phyloP scores from a whole-genome alignment of 2,329 filamentous ascomycete genomes.

The Fusarium robinianum region DNA sequence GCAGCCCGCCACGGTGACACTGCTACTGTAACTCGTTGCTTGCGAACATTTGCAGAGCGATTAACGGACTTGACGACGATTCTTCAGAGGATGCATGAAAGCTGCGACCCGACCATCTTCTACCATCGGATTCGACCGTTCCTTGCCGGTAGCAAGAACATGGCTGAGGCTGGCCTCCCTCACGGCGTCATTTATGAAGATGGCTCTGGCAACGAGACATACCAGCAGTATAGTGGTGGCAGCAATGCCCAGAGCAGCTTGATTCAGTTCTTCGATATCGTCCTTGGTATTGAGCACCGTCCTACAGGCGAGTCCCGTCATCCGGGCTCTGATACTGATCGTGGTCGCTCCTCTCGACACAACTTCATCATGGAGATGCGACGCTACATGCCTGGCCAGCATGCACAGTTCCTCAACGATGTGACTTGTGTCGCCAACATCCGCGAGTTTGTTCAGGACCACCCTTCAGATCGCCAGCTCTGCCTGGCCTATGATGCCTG shows the following conservation, averaged over 20 bases:
- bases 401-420: slow-evolving; percentile 85
- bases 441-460: slow-evolving; percentile 73
- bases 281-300: slow-evolving; percentile 85
- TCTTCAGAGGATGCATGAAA: slow-evolving; percentile 90
- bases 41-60: slow-evolving; percentile 83
- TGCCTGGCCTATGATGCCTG: slow-evolving; percentile 88
- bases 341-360: slow-evolving; percentile 53
- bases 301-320: slow-evolving; percentile 76
- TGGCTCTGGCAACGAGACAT: slow-evolving; percentile 68
- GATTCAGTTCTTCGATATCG: slow-evolving; percentile 96
- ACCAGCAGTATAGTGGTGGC: slow-evolving; percentile 86
- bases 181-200: slow-evolving; percentile 87
- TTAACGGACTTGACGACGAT: slow-evolving; percentile 82
- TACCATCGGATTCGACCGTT: slow-evolving; percentile 97
- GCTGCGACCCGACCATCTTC: slow-evolving; percentile 91
- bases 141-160: slow-evolving; percentile 95
- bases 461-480: slow-evolving; percentile 66
- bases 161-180: slow-evolving; percentile 90
- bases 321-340: slow-evolving; percentile 49
- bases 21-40: slow-evolving; percentile 71
- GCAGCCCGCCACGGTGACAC: slow-evolving; percentile 75
- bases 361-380: slow-evolving; percentile 98
- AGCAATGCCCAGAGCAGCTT: slow-evolving; percentile 97
- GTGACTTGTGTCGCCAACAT: slow-evolving; percentile 83
- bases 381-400: slow-evolving; percentile 92